Percentiles rank a stretch among this genome's conserved stretches.
phyloP scores from a whole-genome alignment of 768 basidiomycete species.

The Fomitopsis pulvina region DNA sequence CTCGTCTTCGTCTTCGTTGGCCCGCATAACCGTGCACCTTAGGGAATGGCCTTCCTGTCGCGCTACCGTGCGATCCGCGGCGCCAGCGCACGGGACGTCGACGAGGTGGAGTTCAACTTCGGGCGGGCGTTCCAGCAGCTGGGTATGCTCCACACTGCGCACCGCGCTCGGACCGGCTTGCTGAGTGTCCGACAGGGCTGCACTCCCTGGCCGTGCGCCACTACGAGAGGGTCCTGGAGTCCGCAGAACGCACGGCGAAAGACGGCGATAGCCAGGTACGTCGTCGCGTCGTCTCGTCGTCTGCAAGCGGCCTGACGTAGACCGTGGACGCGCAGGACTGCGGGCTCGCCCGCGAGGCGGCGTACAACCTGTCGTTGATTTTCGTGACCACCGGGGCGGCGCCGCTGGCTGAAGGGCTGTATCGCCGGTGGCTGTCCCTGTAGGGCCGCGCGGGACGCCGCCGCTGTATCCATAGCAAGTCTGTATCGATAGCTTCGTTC shows the following conservation, averaged over 20 bases:
- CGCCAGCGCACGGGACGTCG: constrained; percentile 33
- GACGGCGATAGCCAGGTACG: constrained; percentile 27
- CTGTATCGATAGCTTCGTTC: constrained; percentile 2
- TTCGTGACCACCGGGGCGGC: constrained; percentile 75
- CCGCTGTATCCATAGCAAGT: not conserved
- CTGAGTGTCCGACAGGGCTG: constrained; percentile 44
- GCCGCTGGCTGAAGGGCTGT: constrained; percentile 61
- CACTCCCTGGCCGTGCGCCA: constrained; percentile 78
- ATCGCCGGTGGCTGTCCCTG: constrained; percentile 78
- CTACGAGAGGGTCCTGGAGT: constrained; percentile 69
- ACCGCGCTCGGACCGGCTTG: not conserved
- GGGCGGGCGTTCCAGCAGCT: constrained; percentile 89
- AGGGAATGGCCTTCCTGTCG: constrained; percentile 82
- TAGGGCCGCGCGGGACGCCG: constrained; percentile 26
- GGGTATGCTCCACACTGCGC: constrained; percentile 40
- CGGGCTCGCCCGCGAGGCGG: constrained; percentile 66
- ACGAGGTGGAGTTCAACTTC: constrained; percentile 92
- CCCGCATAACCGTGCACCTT: not conserved
- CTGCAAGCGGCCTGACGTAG: not conserved
- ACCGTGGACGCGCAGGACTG: constrained; percentile 29
- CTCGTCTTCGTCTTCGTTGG: not conserved
- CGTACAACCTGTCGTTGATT: constrained; percentile 82
- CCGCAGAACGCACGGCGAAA: constrained; percentile 52
- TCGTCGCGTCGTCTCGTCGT: not conserved
- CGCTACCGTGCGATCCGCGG: constrained; percentile 68